A percentile compares a stretch with the other conserved stretches of the same genome.
Conservation (phyloP, 805 yeast genomes). For the Priceomyces medius region DNA sequence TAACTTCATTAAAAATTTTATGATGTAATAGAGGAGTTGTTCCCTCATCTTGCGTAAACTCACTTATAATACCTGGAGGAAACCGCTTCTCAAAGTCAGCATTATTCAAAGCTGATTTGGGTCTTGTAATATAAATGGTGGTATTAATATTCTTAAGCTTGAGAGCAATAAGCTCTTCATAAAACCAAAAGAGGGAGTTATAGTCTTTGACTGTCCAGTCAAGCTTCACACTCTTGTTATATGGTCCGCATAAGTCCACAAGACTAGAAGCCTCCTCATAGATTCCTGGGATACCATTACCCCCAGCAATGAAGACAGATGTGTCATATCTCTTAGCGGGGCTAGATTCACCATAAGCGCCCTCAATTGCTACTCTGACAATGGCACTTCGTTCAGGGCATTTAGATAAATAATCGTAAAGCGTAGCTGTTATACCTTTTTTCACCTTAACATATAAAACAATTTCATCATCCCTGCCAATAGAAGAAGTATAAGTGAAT, state of each 20-base stretch:
- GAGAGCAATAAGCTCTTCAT: slow-evolving; percentile 39
- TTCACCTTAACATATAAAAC: slow-evolving; percentile 33
- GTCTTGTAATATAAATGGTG: slow-evolving; percentile 29
- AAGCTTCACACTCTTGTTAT: slow-evolving; percentile 34
- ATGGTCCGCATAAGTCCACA: slow-evolving; percentile 1
- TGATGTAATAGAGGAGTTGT: neutral
- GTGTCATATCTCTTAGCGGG: slow-evolving; percentile 28
- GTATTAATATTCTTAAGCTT: slow-evolving; percentile 27
- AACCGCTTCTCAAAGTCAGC: slow-evolving; percentile 7
- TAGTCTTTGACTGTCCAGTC: slow-evolving; percentile 60
- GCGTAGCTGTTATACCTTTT: slow-evolving; percentile 28
- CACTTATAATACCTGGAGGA: slow-evolving; percentile 21
- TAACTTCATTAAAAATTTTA: neutral
- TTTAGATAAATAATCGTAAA: slow-evolving; percentile 19
- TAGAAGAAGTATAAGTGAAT: slow-evolving; percentile 43
- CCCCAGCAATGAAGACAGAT: slow-evolving; percentile 39
- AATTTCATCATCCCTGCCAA: slow-evolving; percentile 18
- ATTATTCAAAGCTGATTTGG: slow-evolving; percentile 12
- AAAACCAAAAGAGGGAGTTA: slow-evolving; percentile 50
- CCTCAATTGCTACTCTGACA: slow-evolving; percentile 37
- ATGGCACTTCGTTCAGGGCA: slow-evolving; percentile 17
- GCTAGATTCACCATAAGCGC: slow-evolving; percentile 37
- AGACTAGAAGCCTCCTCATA: slow-evolving; percentile 31
- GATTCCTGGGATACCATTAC: slow-evolving; percentile 44
- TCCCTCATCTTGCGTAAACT: slow-evolving; percentile 15